Percentiles rank a stretch among this genome's conserved stretches.
These are phyloP conservation scores for Eutrema japonicum DNA, from an alignment of 345 rosid species.

Conservation along the genomic window DNA sequence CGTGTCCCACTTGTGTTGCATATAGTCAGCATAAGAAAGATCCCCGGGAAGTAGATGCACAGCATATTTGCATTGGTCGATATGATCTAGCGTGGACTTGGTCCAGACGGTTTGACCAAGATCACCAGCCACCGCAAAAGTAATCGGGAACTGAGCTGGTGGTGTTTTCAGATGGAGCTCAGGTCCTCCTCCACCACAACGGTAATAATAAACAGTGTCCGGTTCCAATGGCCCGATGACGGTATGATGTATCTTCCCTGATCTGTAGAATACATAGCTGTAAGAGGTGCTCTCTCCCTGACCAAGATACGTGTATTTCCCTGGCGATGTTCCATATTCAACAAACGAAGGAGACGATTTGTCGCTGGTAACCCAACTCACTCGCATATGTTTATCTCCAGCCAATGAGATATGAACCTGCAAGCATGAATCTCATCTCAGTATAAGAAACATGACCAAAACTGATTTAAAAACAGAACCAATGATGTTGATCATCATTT, in stretches of 20 bases:
- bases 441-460: slow-evolving; percentile 46
- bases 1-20: slow-evolving; percentile 89
- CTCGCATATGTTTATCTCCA: slow-evolving; percentile 80
- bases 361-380: slow-evolving; percentile 76
- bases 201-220: slow-evolving; percentile 67
- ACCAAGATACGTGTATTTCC: slow-evolving; percentile 53
- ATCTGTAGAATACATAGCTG: slow-evolving; percentile 67
- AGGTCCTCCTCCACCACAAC: slow-evolving; percentile 79
- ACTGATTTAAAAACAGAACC: slow-evolving; percentile 17
- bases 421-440: slow-evolving; percentile 59
- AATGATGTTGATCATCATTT: slow-evolving; percentile 1
- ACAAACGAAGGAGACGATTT: slow-evolving; percentile 69
- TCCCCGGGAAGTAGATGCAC: slow-evolving; percentile 94
- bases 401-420: slow-evolving; percentile 65
- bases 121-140: slow-evolving; percentile 94
- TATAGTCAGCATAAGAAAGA: slow-evolving; percentile 89
- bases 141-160: slow-evolving; percentile 72
- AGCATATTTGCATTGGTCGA: slow-evolving; percentile 70
- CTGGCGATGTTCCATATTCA: slow-evolving; percentile 78
- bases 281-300: slow-evolving; percentile 87
- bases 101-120: slow-evolving; percentile 98
- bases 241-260: slow-evolving; percentile 91
- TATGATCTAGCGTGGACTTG: slow-evolving; percentile 84
- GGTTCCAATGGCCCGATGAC: slow-evolving; percentile 83
- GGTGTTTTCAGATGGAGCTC: slow-evolving; percentile 92